Conservation (phyloP, 257 asterid genomes). For the Solanum chilense region DNA sequence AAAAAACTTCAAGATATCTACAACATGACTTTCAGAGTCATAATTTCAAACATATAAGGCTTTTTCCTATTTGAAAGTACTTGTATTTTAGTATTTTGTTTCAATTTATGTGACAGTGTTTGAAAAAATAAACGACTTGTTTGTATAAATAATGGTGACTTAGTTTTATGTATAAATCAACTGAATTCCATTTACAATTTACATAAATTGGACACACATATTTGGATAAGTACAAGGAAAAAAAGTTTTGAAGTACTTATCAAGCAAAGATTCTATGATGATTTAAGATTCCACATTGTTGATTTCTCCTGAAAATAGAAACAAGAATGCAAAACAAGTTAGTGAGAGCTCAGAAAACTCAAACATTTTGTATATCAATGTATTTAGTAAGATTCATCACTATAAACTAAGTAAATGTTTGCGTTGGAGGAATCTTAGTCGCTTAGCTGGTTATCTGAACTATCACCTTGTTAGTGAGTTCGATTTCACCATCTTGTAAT, state of each 20-base stretch:
- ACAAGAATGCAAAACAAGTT: neutral
- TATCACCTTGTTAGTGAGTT: neutral
- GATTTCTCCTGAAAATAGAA: neutral
- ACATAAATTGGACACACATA: neutral
- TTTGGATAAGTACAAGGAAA: neutral
- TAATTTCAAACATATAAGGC: neutral
- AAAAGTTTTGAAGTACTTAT: neutral
- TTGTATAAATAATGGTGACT: neutral
- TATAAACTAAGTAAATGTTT: neutral
- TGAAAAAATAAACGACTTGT: neutral
- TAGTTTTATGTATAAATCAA: neutral
- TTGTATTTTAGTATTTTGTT: neutral
- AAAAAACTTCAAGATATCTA: neutral
- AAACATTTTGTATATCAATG: neutral
- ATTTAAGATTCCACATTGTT: neutral
- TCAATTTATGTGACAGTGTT: neutral
- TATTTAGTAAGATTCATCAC: neutral
- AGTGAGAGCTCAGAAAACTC: neutral
- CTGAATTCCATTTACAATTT: neutral
- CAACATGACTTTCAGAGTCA: neutral
- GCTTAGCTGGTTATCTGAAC: neutral
- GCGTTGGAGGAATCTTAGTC: neutral
- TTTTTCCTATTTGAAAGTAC: neutral
- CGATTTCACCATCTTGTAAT: neutral
- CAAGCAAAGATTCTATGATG: neutral